Base-by-base conservation (phyloP, 2,329 filamentous ascomycete species). In the Sodiomyces alkalinus region DNA sequence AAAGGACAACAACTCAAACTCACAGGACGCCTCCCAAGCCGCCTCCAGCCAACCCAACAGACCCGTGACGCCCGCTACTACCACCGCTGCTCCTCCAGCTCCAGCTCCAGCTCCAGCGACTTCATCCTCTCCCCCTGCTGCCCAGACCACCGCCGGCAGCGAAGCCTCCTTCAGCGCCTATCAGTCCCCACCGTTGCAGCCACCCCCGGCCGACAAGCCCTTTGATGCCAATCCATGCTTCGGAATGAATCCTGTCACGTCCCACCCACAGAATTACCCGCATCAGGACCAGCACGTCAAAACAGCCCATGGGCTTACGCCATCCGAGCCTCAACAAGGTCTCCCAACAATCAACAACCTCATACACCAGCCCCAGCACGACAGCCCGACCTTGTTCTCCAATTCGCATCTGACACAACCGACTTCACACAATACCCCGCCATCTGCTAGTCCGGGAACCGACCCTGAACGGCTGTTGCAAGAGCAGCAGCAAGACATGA, bases 291-390 rank as follows among this genome's bases (percentile, higher is more conserved):
- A n/a, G n/a, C n/a, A n/a, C n/a, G n/a, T n/a, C 33, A 30, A 3
- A 27, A 26, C 32, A 32, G 37, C 22, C 40, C 39, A 45, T 22
- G 43, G 48, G 44, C 50, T 39, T 28, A 37, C 32, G 26, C 44
- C 38, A 33, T 35, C 49, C 42, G 64, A 69, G 35, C 60, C 64
- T 31, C 35, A 37, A 22, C 76, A 81, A 52, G 82, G 81, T 56
- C 65, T 79, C 37, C 76, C 81, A 34, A 81, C 72, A 45, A 90
- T 90, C 59, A 77, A 75, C 46, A 86, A 87, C 53, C 65, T 92
- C 42, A 85, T 90, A 56, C 76, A 90, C 46, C 64, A 62, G 16
- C 58, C 66, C 17, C 65, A 72, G 35, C 47, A 60, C 41, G 58
- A 59, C 39, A 49, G 29, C 47, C 26, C 32, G 23, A 32, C 28